Evolutionary conservation across 1,284 basidiomycete species (phyloP).

Genomic region (Gymnopus androsaceus): DNA sequence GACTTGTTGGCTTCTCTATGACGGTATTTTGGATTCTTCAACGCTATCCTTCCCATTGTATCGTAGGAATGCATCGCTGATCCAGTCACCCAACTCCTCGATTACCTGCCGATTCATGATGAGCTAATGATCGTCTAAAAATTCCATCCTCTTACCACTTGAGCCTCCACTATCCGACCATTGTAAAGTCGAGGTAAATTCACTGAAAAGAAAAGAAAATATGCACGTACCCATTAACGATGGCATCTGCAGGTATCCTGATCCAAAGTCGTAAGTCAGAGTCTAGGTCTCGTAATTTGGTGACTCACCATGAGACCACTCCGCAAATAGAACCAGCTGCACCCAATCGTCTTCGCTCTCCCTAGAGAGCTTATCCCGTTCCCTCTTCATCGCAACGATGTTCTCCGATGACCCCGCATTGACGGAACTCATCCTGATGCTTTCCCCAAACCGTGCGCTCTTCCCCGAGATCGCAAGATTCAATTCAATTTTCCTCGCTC

Average conservation of each 20-base stretch:
- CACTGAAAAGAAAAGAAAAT: no score
- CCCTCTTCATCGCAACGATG: constrained; percentile 48
- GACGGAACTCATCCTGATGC: constrained; percentile 47
- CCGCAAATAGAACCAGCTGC: constrained; percentile 86
- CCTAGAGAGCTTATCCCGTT: constrained; percentile 57
- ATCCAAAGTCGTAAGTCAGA: no score
- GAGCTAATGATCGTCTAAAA: constrained; percentile 93
- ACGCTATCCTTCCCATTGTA: constrained; percentile 17
- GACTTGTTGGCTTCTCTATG: constrained; percentile 21
- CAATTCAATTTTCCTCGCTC: constrained; percentile 71
- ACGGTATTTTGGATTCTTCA: constrained; percentile 23
- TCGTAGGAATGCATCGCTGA: constrained; percentile 77
- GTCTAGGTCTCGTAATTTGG: no score
- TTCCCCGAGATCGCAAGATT: constrained; percentile 57
- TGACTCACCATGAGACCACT: constrained; percentile 95
- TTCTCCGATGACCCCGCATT: constrained; percentile 34
- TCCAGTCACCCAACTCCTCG: no score
- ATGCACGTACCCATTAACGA: constrained; percentile 83
- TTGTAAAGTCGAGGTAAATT: no score
- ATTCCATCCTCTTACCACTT: no score
- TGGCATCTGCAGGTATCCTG: constrained; percentile 94
- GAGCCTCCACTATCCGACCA: no score
- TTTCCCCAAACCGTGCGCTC: constrained; percentile 59
- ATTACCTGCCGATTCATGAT: constrained; percentile 58
- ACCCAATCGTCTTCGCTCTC: constrained; percentile 95